Conservation (phyloP, 805 yeast species). For the Candida berthetii region DNA sequence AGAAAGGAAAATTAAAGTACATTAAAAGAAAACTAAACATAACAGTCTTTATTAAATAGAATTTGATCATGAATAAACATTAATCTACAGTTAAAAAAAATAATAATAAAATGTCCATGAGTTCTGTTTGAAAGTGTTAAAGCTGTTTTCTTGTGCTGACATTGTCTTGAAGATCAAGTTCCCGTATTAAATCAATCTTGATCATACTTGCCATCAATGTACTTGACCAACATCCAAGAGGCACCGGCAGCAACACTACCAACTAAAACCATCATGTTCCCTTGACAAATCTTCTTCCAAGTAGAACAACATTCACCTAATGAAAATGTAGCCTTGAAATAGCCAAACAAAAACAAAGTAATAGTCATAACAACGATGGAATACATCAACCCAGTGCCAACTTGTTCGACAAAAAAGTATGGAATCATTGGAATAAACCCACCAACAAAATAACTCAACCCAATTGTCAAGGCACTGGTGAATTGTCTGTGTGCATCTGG, state of each 20-base stretch:
- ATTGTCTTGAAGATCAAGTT: too few species aligned
- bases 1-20: too few species aligned
- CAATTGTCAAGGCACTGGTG: conserved; percentile 85
- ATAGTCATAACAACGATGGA: conserved; percentile 78
- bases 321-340: conserved; percentile 75
- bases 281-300: conserved; percentile 61
- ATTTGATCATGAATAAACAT: too few species aligned
- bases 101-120: too few species aligned
- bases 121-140: too few species aligned
- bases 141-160: too few species aligned
- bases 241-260: conserved; percentile 97
- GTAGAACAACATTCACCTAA: conserved; percentile 69
- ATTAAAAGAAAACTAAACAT: too few species aligned
- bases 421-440: conserved; percentile 91
- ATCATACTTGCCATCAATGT: too few species aligned
- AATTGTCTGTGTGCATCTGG: conserved; percentile 90
- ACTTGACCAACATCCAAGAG: conserved; percentile 86
- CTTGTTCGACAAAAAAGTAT: conserved; percentile 75
- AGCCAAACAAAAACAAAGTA: conserved; percentile 85
- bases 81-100: too few species aligned
- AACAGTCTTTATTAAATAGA: too few species aligned
- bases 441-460: conserved; percentile 82
- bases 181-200: too few species aligned
- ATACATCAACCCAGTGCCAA: conserved; percentile 68
- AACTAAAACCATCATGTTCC: conserved; percentile 82